These are phyloP conservation scores for Thermochaetoides thermophila DNA, from an alignment of 495 filamentous ascomycete genomes.

Conservation along the genomic window DNA sequence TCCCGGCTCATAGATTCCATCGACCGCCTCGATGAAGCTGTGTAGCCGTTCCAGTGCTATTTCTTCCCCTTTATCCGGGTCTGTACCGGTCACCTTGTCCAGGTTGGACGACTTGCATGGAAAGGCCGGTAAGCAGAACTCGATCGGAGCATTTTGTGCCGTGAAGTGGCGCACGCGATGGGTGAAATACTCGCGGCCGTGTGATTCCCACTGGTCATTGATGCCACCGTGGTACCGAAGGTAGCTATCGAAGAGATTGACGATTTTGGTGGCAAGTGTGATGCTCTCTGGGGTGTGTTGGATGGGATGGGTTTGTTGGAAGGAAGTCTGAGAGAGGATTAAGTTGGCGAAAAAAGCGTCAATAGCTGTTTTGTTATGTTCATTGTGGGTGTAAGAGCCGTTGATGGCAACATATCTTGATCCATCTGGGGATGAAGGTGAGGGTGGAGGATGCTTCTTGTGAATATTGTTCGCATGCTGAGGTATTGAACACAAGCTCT, in stretches of 20 bases:
- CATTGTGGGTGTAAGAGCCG: no score
- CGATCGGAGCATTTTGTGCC: background rate
- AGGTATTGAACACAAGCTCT: no score
- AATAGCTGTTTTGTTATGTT: background rate
- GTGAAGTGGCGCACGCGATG: constrained; percentile 7
- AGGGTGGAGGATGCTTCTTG: no score
- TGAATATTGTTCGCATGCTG: no score
- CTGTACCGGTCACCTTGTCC: constrained; percentile 7
- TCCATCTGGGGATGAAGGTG: no score
- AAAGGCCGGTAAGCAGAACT: constrained; percentile 9
- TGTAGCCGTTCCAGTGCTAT: constrained; percentile 18
- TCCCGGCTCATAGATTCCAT: constrained; percentile 19
- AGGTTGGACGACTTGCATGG: constrained; percentile 11
- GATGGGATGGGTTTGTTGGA: background rate
- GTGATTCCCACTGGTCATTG: constrained; percentile 3
- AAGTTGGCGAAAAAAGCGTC: constrained; percentile 6
- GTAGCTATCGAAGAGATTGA: constrained; percentile 8
- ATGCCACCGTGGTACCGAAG: constrained; percentile 9
- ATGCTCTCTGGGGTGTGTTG: background rate
- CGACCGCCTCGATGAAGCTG: constrained; percentile 16
- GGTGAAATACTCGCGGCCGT: constrained; percentile 5
- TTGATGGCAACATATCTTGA: no score
- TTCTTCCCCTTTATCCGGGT: constrained; percentile 8
- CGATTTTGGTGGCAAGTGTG: background rate
- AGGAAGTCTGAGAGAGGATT: no score